phyloP scores from a whole-genome alignment of 2,329 filamentous ascomycete genomes.

The Lecanicillium sp. region DNA sequence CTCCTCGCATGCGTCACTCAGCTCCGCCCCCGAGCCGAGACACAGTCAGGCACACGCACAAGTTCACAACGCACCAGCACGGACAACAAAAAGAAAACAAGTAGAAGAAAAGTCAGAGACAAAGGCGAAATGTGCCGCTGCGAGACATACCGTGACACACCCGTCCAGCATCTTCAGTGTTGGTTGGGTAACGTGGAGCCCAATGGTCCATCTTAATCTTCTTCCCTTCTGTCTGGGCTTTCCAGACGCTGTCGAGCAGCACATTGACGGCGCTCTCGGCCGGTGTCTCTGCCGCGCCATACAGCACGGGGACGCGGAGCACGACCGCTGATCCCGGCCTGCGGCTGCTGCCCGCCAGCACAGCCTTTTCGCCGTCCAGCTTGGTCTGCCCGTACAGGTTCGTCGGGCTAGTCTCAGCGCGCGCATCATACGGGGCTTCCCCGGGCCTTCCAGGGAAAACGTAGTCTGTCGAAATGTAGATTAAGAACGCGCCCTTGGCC shows the following conservation, averaged over 20 bases:
- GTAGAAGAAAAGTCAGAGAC: constrained; percentile 10
- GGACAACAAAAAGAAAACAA: constrained; percentile 10
- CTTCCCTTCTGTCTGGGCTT: constrained; percentile 57
- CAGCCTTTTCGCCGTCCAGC: constrained; percentile 55
- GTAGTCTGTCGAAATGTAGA: constrained; percentile 81
- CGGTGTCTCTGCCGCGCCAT: constrained; percentile 65
- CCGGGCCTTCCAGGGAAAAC: constrained; percentile 68
- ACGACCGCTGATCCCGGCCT: constrained; percentile 57
- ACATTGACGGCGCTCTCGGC: constrained; percentile 79
- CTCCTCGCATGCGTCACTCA: background rate
- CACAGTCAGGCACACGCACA: background rate
- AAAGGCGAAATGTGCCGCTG: background rate
- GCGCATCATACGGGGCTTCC: constrained; percentile 74
- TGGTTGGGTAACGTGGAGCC: constrained; percentile 78
- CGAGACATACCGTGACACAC: constrained; percentile 58
- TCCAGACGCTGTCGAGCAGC: constrained; percentile 70
- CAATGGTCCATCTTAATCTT: constrained; percentile 79
- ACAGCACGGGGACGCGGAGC: constrained; percentile 76
- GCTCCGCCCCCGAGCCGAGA: too few relatives aligned
- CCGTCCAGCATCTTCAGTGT: constrained; percentile 78
- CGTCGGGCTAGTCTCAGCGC: constrained; percentile 59
- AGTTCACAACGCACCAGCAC: too few relatives aligned
- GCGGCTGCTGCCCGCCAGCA: constrained; percentile 55
- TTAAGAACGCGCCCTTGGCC: constrained; percentile 53
- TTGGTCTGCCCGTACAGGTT: constrained; percentile 68